Conservation (phyloP, 768 basidiomycete species). For the Tulasnella sp. region DNA sequence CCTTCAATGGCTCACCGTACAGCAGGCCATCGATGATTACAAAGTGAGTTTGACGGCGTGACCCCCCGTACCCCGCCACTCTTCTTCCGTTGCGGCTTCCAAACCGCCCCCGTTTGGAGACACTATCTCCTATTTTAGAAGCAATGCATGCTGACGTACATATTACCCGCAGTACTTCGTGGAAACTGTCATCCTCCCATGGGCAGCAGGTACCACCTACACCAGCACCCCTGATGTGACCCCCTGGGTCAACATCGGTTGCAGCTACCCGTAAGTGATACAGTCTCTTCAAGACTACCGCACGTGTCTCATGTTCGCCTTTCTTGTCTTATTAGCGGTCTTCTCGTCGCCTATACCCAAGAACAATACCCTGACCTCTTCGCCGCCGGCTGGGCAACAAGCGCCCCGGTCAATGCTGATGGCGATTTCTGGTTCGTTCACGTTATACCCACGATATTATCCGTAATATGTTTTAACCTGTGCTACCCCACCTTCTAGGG, state of each 20-base stretch:
- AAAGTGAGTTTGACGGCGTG: background rate
- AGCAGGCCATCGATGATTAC: constrained; percentile 10
- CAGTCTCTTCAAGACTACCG: background rate
- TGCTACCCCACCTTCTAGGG: background rate
- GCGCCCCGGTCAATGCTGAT: constrained; percentile 26
- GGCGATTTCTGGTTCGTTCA: constrained; percentile 26
- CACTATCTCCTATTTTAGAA: background rate
- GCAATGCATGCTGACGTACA: background rate
- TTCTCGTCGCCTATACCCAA: constrained; percentile 26
- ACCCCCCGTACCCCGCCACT: background rate
- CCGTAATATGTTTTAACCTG: background rate
- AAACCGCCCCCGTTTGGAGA: background rate
- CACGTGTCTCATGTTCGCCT: background rate
- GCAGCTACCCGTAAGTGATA: constrained; percentile 20
- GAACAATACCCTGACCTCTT: constrained; percentile 24
- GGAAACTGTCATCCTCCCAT: constrained; percentile 24
- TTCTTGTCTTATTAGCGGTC: background rate
- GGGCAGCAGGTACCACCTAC: background rate
- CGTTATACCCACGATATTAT: background rate
- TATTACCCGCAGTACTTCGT: constrained; percentile 23
- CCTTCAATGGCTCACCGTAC: constrained; percentile 6
- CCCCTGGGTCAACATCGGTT: constrained; percentile 20
- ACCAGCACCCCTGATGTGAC: background rate
- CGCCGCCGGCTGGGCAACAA: constrained; percentile 27
- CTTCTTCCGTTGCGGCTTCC: background rate